Evolutionary conservation across 192 early-diverging fungal genomes (phyloP).

Genomic region (Allomyces macrogynus): DNA sequence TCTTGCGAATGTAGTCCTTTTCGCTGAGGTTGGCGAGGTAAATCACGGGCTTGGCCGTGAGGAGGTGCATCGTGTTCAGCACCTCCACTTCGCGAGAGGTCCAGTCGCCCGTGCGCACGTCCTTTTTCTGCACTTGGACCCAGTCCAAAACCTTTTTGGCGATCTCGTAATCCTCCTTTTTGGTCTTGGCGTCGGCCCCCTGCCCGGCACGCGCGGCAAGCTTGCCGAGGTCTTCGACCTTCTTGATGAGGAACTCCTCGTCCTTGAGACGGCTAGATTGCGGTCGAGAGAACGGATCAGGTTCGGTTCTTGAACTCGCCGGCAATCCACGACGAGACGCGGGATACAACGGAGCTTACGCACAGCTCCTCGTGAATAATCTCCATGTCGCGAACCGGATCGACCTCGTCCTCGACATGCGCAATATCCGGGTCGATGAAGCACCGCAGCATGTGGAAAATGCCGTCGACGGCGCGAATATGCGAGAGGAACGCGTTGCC

Average conservation of each 20-base stretch:
- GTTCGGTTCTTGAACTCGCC: no score
- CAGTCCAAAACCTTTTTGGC: constrained; percentile 6
- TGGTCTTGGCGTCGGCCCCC: constrained; percentile 7
- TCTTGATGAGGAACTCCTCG: constrained; percentile 20
- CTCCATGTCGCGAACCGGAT: constrained; percentile 80
- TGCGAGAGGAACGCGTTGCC: constrained; percentile 93
- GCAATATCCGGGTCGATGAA: constrained; percentile 88
- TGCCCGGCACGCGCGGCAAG: no score
- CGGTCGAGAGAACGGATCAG: no score
- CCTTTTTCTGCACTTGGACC: constrained; percentile 19
- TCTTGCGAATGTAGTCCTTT: constrained; percentile 28
- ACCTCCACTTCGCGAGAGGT: constrained; percentile 39
- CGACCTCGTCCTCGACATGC: constrained; percentile 62
- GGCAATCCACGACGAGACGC: no score
- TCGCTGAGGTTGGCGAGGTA: constrained; percentile 50
- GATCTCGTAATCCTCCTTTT: constrained; percentile 11
- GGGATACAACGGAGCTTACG: no score
- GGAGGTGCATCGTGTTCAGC: constrained; percentile 46
- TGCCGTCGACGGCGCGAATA: constrained; percentile 65
- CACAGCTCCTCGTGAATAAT: constrained; percentile 84
- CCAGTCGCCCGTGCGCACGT: constrained; percentile 47
- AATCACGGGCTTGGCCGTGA: constrained; percentile 63
- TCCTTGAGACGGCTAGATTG: constrained; percentile 44
- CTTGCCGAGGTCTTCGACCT: no score
- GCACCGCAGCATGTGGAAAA: constrained; percentile 60